Percentiles rank a stretch among this genome's conserved stretches.
These are phyloP conservation scores for Paecilomyces niveus DNA, from an alignment of 2,329 filamentous ascomycete genomes.

Conservation along the genomic window DNA sequence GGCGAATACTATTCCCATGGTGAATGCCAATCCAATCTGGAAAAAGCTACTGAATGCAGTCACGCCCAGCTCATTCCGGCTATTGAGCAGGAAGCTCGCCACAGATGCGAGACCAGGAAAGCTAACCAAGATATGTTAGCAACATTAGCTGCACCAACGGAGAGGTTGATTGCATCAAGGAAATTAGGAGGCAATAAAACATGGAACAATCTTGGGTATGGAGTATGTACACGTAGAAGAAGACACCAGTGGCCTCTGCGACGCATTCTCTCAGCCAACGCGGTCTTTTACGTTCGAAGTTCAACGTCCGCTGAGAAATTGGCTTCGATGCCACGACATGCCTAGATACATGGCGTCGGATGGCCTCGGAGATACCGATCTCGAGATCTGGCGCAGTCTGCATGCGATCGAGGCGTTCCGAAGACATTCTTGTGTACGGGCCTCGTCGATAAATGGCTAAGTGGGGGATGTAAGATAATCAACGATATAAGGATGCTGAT, in stretches of 20 bases:
- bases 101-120: conserved; percentile 49
- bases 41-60: conserved; percentile 45
- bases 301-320: conserved; percentile 47
- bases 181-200: neutral
- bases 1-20: conserved; percentile 52
- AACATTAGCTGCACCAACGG: neutral
- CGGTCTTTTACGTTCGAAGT: conserved; percentile 49
- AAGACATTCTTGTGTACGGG: neutral
- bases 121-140: conserved; percentile 6
- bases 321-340: conserved; percentile 42
- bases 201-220: neutral
- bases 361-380: conserved; percentile 47
- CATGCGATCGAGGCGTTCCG: conserved; percentile 11
- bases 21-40: conserved; percentile 51
- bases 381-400: conserved; percentile 33
- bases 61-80: conserved; percentile 24
- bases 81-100: conserved; percentile 45
- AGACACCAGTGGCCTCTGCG: conserved; percentile 52
- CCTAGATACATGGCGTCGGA: conserved; percentile 44
- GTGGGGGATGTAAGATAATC: neutral
- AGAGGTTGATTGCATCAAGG: neutral
- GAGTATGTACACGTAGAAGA: conserved; percentile 45
- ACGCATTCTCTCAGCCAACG: conserved; percentile 49
- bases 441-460: neutral
- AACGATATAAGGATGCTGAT: neutral